phyloP scores from a whole-genome alignment of 768 basidiomycete species.

The Phylloporus arenicola region DNA sequence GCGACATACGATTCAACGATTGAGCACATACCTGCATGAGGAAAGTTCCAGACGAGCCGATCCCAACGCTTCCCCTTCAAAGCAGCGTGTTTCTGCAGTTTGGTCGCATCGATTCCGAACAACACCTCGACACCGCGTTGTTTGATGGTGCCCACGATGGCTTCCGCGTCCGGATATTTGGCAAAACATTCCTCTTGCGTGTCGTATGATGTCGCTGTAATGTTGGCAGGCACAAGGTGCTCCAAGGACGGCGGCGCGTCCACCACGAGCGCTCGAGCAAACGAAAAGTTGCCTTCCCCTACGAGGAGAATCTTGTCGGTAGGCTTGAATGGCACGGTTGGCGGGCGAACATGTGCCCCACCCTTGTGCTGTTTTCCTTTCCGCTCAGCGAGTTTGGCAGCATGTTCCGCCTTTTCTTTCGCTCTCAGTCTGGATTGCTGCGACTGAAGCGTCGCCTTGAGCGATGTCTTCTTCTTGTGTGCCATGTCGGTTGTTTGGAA shows the following conservation, averaged over 20 bases:
- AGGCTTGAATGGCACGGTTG: constrained; percentile 58
- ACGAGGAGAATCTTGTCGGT: constrained; percentile 71
- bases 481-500: constrained; percentile 30
- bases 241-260: constrained; percentile 42
- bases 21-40: constrained; percentile 75
- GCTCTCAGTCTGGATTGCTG: constrained; percentile 62
- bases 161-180: constrained; percentile 75
- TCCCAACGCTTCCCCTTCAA: constrained; percentile 68
- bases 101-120: constrained; percentile 83
- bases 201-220: constrained; percentile 87
- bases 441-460: constrained; percentile 64
- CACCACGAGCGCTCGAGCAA: constrained; percentile 65
- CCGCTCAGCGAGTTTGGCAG: constrained; percentile 38
- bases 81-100: constrained; percentile 50
- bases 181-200: constrained; percentile 64
- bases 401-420: constrained; percentile 56
- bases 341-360: constrained; percentile 36
- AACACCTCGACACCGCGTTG: constrained; percentile 62
- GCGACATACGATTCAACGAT: not conserved
- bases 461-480: constrained; percentile 51
- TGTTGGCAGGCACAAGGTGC: constrained; percentile 54
- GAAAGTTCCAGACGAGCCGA: constrained; percentile 91
- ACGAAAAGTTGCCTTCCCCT: constrained; percentile 96
- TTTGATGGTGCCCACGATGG: constrained; percentile 51
- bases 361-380: constrained; percentile 32